Base-by-base conservation (phyloP, 2,329 filamentous ascomycete species). In the Xylaria sp. region DNA sequence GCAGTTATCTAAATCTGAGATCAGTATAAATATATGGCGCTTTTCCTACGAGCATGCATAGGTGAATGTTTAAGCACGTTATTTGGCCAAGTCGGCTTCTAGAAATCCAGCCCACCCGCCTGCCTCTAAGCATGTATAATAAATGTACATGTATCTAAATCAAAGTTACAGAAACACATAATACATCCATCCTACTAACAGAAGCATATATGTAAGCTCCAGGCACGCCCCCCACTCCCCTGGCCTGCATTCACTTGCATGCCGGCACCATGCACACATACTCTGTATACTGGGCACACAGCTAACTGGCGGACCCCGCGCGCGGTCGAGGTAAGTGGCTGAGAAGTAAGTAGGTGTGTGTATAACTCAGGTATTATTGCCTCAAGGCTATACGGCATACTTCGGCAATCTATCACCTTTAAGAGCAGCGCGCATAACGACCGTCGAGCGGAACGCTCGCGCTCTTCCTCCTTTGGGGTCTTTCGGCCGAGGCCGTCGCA, bases 331-430 rank as follows among this genome's bases (percentile, higher is more conserved):
- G 34, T 42, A 24, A 53, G 24, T 17, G 56, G 14, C 32, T 30
- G 27, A 30, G 34, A 58, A n/a, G 54, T 12, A 67, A 45, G 59
- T n/a, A n/a, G n/a, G n/a, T n/a, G n/a, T 64, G 32, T 67, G 36
- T 64, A 60, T 60, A 62, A 54, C 14, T 39, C n/a, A 19, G n/a
- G 17, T 39, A 62, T 12, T 67, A 67, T 67, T 36, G 32, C 59
- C 14, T 36, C 59, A 30, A 58, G 54, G 39, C 42, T 17, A 47
- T 32, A 34, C 50, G 39, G 51, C 24, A 24, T 36, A 50, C 42
- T 21, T 54, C 55, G 64, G 61, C 48, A 56, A n/a, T 64, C 51
- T 42, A 39, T 61, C 21, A 11, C 36, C 5, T 56, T 48, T 24
- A 61, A 50, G 21, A 32, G 50, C 54, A 64, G 50, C 56, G 21